Base-by-base conservation (phyloP, 2,329 filamentous ascomycete genomes). In the Neopestalotiopsis clavispora region DNA sequence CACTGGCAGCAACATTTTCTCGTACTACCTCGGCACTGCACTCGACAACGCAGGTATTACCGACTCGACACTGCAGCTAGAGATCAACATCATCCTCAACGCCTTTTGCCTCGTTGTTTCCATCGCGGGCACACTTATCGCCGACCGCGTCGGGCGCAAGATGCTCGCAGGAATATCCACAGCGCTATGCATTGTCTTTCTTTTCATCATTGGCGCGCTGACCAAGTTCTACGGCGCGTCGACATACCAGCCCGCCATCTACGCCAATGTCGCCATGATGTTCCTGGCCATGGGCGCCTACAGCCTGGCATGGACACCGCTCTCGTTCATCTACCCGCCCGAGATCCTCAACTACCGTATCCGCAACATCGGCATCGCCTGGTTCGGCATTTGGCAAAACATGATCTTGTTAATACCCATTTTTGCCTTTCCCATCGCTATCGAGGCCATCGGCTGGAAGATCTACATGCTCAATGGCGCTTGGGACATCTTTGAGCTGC, bases 31-130 rank as follows among this genome's bases (percentile, higher is more conserved):
- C 4, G 81, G 82, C 1, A 70, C 74, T 1, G 81, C 83, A 73
- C 79, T 87, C 0, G 76, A 80, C 66, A 83, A 79, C 14, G 84
- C 84, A 2, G 85, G 84, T 1, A 81, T 87, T 49, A 83, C 79
- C 1, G 75, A 83, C 69, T 72, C 77, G 20, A 56, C 23, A 4
- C 23, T 30, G 10, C 62, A 65, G 62, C 62, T 65, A 12, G 38
- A 65, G 42, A 65, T 65, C 40, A 65, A 65, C 62, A 52, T 65
- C 10, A 52, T 45, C 2, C 38, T 65, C 20, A 65, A 52, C 30
- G 67, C 67, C 40, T 70, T 68, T 42, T 69, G 67, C 30, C 59
- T 73, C 17, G 66, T 72, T 9, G 17, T 67, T 4, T 70, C 71
- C 57, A 28, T 72, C 3, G 9, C 17, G 28, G 71, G 71, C 14